Percentiles rank a stretch among this genome's conserved stretches.
These are phyloP conservation scores for Eimeria tenella DNA, from an alignment of 169 alveolate species.

Conservation along the genomic window DNA sequence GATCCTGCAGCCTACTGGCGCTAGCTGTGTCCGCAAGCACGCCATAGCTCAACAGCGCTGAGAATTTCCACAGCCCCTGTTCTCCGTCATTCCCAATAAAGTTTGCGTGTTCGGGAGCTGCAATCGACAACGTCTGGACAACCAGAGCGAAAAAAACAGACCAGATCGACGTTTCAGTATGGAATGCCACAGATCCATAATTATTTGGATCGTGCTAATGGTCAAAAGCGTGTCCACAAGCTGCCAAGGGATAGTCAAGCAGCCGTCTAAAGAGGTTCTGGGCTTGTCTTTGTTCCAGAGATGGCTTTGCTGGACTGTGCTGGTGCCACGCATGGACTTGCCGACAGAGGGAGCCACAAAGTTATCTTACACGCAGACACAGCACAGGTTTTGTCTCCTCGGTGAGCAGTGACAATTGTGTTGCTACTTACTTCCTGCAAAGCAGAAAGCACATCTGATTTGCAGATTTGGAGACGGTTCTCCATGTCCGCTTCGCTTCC, in stretches of 20 bases:
- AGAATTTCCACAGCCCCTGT: constrained; percentile 39
- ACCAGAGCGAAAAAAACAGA: not conserved
- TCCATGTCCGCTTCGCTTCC: constrained; percentile 29
- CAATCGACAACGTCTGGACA: not conserved
- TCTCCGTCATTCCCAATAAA: constrained; percentile 13
- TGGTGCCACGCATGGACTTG: too few species aligned
- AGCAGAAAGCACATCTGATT: not conserved
- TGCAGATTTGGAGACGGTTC: constrained; percentile 20
- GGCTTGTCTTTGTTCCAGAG: too few species aligned
- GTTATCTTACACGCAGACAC: not conserved
- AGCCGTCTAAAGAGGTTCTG: not conserved
- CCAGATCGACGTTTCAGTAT: too few species aligned
- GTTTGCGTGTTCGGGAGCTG: constrained; percentile 1
- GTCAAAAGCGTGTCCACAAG: not conserved
- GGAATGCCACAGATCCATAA: too few species aligned
- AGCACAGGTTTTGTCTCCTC: not conserved
- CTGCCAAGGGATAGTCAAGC: not conserved
- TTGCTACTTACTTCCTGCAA: not conserved
- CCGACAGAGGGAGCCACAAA: not conserved
- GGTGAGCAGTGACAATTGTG: not conserved
- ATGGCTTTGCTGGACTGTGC: too few species aligned
- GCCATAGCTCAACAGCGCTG: not conserved
- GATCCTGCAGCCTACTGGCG: too few species aligned
- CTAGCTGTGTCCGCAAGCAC: too few species aligned
- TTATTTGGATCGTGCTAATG: too few species aligned